Percentiles rank a stretch among this genome's conserved stretches.
phyloP scores from a whole-genome alignment of 139 green algal genomes.

The Mesotaenium endlicherianum region DNA sequence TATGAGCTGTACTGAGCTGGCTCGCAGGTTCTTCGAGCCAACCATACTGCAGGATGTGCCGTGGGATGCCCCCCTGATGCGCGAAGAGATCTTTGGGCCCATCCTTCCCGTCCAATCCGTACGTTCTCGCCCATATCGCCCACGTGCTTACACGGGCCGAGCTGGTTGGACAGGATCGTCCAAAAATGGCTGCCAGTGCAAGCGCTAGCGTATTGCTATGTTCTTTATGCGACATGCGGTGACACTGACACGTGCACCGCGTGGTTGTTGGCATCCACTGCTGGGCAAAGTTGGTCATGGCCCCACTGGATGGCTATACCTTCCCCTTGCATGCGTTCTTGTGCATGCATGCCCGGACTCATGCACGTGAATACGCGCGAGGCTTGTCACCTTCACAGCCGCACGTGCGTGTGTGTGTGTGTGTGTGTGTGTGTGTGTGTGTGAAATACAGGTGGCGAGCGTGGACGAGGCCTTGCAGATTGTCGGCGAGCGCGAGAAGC shows the following conservation, averaged over 20 bases:
- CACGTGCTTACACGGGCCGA: not conserved
- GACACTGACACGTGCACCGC: too few species aligned
- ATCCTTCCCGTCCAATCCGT: conserved; percentile 51
- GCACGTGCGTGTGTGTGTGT: too few species aligned
- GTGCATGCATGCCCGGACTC: not conserved
- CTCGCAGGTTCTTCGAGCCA: conserved; percentile 48
- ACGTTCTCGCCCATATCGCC: not conserved
- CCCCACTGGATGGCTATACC: not conserved
- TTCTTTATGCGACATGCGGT: too few species aligned
- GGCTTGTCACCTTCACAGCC: too few species aligned
- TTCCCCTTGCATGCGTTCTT: not conserved
- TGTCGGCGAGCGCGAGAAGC: conserved; percentile 40
- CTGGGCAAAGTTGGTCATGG: not conserved
- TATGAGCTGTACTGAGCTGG: not conserved
- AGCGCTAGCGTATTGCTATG: too few species aligned
- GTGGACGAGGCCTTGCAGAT: conserved; percentile 49
- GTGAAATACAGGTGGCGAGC: conserved; percentile 21
- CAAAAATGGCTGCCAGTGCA: too few species aligned
- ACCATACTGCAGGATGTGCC: conserved; percentile 48
- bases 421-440: too few species aligned
- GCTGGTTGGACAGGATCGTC: not conserved
- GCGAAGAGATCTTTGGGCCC: conserved; percentile 62
- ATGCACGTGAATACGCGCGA: not conserved
- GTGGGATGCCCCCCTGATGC: conserved; percentile 42
- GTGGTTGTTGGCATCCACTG: too few species aligned